Percentiles rank a stretch among this genome's conserved stretches.
Evolutionary conservation across 2,329 filamentous ascomycete species (phyloP).

Genomic region (Talaromyces piceae): DNA sequence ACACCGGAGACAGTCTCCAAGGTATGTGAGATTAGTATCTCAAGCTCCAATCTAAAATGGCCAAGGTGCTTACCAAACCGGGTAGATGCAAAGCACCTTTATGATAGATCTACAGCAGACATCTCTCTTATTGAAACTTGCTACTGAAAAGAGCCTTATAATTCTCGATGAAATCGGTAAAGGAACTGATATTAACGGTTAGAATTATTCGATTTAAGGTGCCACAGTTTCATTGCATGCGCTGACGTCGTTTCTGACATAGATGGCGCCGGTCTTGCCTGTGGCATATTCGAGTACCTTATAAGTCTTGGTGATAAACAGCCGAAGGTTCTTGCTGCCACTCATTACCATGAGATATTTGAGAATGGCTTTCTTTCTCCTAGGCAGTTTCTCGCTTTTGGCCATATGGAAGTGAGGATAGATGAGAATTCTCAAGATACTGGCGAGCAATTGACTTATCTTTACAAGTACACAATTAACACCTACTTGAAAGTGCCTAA

Average conservation of each 20-base stretch:
- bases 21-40: constrained; percentile 19
- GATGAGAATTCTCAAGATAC: constrained; percentile 37
- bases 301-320: constrained; percentile 41
- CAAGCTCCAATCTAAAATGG: neutral
- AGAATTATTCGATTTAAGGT: no score
- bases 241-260: constrained; percentile 1
- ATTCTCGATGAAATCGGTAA: constrained; percentile 91
- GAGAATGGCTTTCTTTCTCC: constrained; percentile 47
- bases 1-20: constrained; percentile 63
- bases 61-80: neutral
- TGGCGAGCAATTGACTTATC: constrained; percentile 51
- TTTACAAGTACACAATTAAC: constrained; percentile 54
- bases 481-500: neutral
- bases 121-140: constrained; percentile 64
- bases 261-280: constrained; percentile 60
- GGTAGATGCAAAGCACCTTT: constrained; percentile 55
- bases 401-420: constrained; percentile 51
- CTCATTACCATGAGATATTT: constrained; percentile 54
- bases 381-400: constrained; percentile 43
- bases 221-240: neutral
- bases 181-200: constrained; percentile 54
- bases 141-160: constrained; percentile 68
- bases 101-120: constrained; percentile 85
- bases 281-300: constrained; percentile 53
- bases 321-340: constrained; percentile 56